Percentiles rank a stretch among this genome's conserved stretches.
These are phyloP conservation scores for Daedaleopsis nitida DNA, from an alignment of 768 basidiomycete species.

Conservation along the genomic window DNA sequence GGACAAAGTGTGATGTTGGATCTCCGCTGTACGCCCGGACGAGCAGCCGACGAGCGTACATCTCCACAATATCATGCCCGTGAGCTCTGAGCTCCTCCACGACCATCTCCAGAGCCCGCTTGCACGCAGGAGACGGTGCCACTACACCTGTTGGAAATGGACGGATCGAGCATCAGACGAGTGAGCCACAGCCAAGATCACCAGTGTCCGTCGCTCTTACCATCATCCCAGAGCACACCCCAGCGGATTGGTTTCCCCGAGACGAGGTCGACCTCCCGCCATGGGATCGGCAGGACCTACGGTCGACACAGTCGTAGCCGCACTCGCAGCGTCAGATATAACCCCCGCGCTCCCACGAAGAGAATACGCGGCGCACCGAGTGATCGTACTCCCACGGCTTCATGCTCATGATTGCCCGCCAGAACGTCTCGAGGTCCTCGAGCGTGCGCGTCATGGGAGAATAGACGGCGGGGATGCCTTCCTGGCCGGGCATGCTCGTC, in stretches of 20 bases:
- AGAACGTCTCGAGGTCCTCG: slow-evolving; percentile 46
- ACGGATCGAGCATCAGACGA: neutral
- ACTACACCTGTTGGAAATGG: slow-evolving; percentile 27
- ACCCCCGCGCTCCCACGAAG: neutral
- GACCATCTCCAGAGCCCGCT: slow-evolving; percentile 40
- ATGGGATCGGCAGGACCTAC: slow-evolving; percentile 45
- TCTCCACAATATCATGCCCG: slow-evolving; percentile 42
- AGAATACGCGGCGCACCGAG: slow-evolving; percentile 31
- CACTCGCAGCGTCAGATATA: neutral
- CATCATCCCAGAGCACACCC: slow-evolving; percentile 48
- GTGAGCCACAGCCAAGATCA: neutral
- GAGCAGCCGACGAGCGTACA: slow-evolving; percentile 30
- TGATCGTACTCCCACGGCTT: slow-evolving; percentile 47
- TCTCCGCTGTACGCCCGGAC: neutral
- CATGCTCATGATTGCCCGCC: slow-evolving; percentile 44
- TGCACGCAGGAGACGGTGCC: slow-evolving; percentile 43
- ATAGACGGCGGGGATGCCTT: slow-evolving; percentile 39
- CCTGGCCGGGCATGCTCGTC: slow-evolving; percentile 43
- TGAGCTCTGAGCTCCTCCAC: slow-evolving; percentile 35
- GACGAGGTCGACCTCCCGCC: slow-evolving; percentile 37
- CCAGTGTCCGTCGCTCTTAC: slow-evolving; percentile 15
- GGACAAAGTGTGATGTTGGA: neutral
- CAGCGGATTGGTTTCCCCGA: slow-evolving; percentile 37
- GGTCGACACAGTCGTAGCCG: neutral
- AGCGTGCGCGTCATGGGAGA: slow-evolving; percentile 49